phyloP scores from a whole-genome alignment of 257 asterid genomes.

The Linaria vulgaris region DNA sequence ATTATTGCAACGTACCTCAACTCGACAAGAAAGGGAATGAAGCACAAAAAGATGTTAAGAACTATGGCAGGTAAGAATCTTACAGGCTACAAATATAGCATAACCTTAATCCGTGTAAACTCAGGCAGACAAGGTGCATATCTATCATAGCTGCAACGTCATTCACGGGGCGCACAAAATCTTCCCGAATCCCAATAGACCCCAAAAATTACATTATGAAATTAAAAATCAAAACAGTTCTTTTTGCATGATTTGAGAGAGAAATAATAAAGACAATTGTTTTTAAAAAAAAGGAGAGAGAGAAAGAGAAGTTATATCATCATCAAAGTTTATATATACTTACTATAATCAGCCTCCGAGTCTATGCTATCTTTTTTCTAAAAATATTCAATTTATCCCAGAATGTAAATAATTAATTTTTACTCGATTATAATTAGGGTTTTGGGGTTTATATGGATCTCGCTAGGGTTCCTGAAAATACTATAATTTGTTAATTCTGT shows the following conservation, averaged over 20 bases:
- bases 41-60: no score
- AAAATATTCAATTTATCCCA: background rate
- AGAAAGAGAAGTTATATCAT: background rate
- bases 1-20: background rate
- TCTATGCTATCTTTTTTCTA: background rate
- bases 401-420: background rate
- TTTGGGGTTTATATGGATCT: slow-evolving; percentile 34
- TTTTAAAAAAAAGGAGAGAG: no score
- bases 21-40: no score
- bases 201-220: slow-evolving; percentile 22
- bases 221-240: slow-evolving; percentile 30
- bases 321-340: background rate
- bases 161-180: slow-evolving; percentile 41
- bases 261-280: no score
- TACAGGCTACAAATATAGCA: no score
- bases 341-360: background rate
- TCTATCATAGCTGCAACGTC: slow-evolving; percentile 26
- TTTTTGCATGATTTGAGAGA: slow-evolving; percentile 41
- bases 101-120: slow-evolving; percentile 4
- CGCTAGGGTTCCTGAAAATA: slow-evolving; percentile 25
- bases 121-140: slow-evolving; percentile 22
- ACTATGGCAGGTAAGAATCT: no score
- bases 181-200: slow-evolving; percentile 38
- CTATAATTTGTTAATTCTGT: background rate
- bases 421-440: slow-evolving; percentile 35